Base-by-base conservation (phyloP, 2,329 filamentous ascomycete species). In the Exserohilum rostratum region DNA sequence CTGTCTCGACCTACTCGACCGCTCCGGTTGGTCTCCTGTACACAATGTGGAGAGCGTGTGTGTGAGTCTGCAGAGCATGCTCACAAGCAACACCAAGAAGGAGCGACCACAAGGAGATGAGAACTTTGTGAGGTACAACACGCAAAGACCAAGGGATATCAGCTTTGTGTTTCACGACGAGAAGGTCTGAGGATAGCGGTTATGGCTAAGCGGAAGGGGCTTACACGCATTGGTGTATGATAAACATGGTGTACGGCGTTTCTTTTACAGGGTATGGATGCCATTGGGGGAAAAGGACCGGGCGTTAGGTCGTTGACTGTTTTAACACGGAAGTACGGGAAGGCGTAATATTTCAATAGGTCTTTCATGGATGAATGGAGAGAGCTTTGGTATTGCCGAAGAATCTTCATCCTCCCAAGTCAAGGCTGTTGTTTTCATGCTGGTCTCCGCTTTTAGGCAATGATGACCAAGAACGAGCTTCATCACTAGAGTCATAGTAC, bases 41-140 rank as follows among this genome's bases (percentile, higher is more conserved):
- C 95, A 99, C 73, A 97, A 93, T 55, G 95, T 97, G 7, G 93
- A 98, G 80, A 96, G 90, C 69, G 88, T 99, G 22, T 97, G 92
- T 80, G 95, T 99, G 85, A 96, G 91, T 76, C 85, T 99, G 50
- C 95, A 99, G 78, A 96, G 91, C 79, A 99, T 99, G 95, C 78
- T 99, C 70, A 97, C 95, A 1, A 92, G 93, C 57, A 99, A 99
- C 75, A 89, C 86, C 10, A 93, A 93, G 78, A 89, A 93, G 68
- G 93, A 98, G 77, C 83, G 95, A 30, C 95, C 95, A 0, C 89
- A 90, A 0, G 95, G 93, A 3, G 92, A 99, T 70, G 90, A 89
- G 51, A 89, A 95, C 10, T 98, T 99, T 69, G 92, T 96, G 22
- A 82, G 85, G 50, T 86, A 85, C 57, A 96, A 97, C 71, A 86